phyloP scores from a whole-genome alignment of 306 rosid species.

The Corylus avellana region DNA sequence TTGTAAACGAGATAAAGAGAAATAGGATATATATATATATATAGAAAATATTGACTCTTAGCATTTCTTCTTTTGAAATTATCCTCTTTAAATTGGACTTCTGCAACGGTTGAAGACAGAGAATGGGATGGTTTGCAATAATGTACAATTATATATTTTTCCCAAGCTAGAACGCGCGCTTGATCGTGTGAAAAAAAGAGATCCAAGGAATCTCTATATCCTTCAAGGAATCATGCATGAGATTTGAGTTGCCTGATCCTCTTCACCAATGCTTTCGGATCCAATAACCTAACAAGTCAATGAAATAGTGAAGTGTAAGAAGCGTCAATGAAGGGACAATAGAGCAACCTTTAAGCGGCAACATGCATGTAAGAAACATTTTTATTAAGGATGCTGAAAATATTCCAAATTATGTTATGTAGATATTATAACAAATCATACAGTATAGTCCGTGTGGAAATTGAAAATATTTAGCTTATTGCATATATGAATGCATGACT shows the following conservation, averaged over 20 bases:
- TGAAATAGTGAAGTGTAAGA: neutral
- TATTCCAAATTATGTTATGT: neutral
- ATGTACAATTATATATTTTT: too few relatives aligned
- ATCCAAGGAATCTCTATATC: conserved; percentile 49
- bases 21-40: too few relatives aligned
- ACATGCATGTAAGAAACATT: neutral
- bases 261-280: conserved; percentile 65
- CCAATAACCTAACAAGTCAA: conserved; percentile 60
- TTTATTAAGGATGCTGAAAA: neutral
- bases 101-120: too few relatives aligned
- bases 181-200: too few relatives aligned
- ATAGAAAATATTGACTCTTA: too few relatives aligned
- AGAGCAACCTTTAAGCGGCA: neutral
- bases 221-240: conserved; percentile 58
- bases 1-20: neutral
- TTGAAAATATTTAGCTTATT: neutral
- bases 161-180: too few relatives aligned
- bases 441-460: neutral
- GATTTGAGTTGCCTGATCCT: conserved; percentile 74
- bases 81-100: too few relatives aligned
- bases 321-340: neutral
- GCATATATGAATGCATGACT: neutral
- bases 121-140: too few relatives aligned
- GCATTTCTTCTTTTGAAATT: too few relatives aligned
- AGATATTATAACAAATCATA: neutral